Evolutionary conservation across 2,329 filamentous ascomycete species (phyloP), one percentile per base, ranked within the genome.

Genomic region (Fusarium fujikuroi): DNA sequence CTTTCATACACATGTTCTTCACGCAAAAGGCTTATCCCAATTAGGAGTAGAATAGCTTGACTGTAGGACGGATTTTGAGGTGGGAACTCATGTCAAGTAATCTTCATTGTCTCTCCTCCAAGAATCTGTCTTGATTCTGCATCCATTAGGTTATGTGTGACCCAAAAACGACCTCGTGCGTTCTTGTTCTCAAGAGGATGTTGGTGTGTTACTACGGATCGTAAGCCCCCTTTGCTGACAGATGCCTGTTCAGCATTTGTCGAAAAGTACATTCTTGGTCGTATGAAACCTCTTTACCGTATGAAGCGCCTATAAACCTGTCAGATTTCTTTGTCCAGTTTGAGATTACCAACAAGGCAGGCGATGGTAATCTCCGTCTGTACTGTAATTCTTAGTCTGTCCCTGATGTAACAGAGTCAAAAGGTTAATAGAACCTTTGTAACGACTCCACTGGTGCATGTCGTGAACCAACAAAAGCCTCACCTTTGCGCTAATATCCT

Each of bases 11-110:
- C n/a, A 39, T 34, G n/a, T 37, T 37, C 39, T 52, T 59, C 28
- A 40, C 23, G 25, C 49, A 21, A 43, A 40, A 30, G 40, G 36
- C 44, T 53, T 69, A 11, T 53, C 65, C 50, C 40, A 23, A 56
- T 69, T 60, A 39, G 71, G 71, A 70, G 71, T 72, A 72, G 59
- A 72, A 70, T 47, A 63, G 39, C 23, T 30, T 32, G 36, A 36
- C 37, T 43, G 53, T 62, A 68, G 30, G 42, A 30, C 58, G 36
- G 43, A 42, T 54, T 67, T 42, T 65, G 58, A 69, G 56, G 67
- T 56, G 43, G 43, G 58, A 66, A 64, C 49, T 64, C 53, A 37
- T 59, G 44, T 64, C 58, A 49, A 73, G 34, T 34, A 40, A 54
- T 21, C 60, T 42, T 59, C 37, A 28, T 54, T 67, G 39, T 28